Base-by-base conservation (phyloP, 805 yeast species). In the Monosporozyma aerobia region DNA sequence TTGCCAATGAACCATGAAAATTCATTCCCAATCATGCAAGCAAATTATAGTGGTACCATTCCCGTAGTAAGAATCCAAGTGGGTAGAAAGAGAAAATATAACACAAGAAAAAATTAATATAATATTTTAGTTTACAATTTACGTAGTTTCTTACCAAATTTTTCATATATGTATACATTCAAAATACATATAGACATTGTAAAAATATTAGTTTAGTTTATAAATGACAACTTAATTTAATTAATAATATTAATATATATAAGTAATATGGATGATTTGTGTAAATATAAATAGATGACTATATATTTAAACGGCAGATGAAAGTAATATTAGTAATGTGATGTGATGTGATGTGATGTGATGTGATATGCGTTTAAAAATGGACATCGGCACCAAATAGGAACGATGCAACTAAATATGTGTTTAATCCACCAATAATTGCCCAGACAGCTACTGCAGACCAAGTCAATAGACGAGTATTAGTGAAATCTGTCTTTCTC, bases 31-130 rank as follows among this genome's bases (percentile, higher is more conserved):
- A 83, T 86, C 0, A 74, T 86, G 53, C 81, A 81, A 63, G 78
- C 82, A 25, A 87, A 83, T 57, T 90, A 87, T 62, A 71, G 78
- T 39, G 97, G 97, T 47, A 77, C 85, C 1, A 74, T 90, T 62
- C 97, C 97, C 1, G 85, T 87, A 2, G 63, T 65, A 13, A 64
- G 69, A 54, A 54, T 62, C 7, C 63, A 63, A 41, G 61, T 60
- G 14, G 53, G 59, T 9, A 62, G 66, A 49, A 66, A 63, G 53
- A 64, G 69, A 54, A 66, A 65, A 51, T 56, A 62, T 41, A 67
- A 56, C 53, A 59, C 49, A 11, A 48, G 48, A 41, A 47, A 44
- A 30, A 48, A 14, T 39, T 23, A 11, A 25, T 14, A 35, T 4
- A 35, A 14, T 6, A 4, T 13, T 35, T 16, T 45, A 5, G 48